A percentile compares a stretch with the other conserved stretches of the same genome.
These are phyloP conservation scores for Plectranthus barbatus DNA, from an alignment of 257 asterid genomes.

Conservation along the genomic window DNA sequence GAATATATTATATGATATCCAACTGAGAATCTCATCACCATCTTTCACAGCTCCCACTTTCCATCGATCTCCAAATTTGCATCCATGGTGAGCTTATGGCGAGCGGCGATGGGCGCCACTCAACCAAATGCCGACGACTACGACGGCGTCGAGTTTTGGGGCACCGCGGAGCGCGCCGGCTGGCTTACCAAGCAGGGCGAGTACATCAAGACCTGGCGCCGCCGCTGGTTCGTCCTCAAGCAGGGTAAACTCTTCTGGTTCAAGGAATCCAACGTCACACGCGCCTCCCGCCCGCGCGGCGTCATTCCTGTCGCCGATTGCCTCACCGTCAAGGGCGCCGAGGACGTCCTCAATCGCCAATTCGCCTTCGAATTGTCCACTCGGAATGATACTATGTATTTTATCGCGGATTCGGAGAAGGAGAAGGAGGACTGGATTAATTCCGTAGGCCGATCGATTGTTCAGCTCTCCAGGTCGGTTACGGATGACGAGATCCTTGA, in stretches of 20 bases:
- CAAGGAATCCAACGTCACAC: constrained; percentile 64
- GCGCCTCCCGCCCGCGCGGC: constrained; percentile 77
- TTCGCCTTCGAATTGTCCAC: constrained; percentile 86
- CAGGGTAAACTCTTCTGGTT: constrained; percentile 96
- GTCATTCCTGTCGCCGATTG: constrained; percentile 67
- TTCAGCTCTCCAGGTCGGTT: constrained; percentile 82
- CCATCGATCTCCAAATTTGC: background rate
- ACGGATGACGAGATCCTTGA: constrained; percentile 76
- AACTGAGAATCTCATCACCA: background rate
- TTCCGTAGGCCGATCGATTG: constrained; percentile 70
- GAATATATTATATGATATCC: no score
- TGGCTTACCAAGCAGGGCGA: constrained; percentile 95
- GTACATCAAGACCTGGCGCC: constrained; percentile 96
- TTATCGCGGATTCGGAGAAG: constrained; percentile 86
- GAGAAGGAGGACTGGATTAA: constrained; percentile 97
- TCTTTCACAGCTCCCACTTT: background rate
- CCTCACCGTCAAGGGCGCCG: constrained; percentile 93
- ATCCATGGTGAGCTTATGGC: constrained; percentile 67
- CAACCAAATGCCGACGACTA: constrained; percentile 42
- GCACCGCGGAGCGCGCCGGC: constrained; percentile 71
- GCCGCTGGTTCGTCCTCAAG: constrained; percentile 92
- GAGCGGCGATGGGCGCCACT: constrained; percentile 68
- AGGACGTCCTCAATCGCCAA: constrained; percentile 74
- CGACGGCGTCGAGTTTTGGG: constrained; percentile 87
- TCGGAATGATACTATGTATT: constrained; percentile 79